These are phyloP conservation scores for Casuarina equisetifolia DNA, from an alignment of 306 rosid species.

Conservation along the genomic window DNA sequence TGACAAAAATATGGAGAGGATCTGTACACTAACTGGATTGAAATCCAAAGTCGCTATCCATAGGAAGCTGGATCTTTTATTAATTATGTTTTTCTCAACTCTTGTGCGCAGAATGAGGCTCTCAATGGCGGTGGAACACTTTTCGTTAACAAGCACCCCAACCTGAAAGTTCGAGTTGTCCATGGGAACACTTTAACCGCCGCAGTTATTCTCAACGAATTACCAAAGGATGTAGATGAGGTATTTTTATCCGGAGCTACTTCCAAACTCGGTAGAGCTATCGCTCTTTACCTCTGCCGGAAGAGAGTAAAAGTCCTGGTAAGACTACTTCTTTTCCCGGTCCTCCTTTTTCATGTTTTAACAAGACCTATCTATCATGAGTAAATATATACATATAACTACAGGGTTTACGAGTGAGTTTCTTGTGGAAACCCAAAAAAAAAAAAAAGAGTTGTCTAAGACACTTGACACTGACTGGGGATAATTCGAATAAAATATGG, in stretches of 20 bases:
- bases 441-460: too few relatives aligned
- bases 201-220: conserved; percentile 85
- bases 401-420: too few relatives aligned
- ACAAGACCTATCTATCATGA: neutral
- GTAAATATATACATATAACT: too few relatives aligned
- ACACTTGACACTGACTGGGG: neutral
- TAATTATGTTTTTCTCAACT: too few relatives aligned
- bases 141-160: conserved; percentile 87
- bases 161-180: conserved; percentile 87
- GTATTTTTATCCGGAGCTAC: conserved; percentile 93
- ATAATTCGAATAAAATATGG: too few relatives aligned
- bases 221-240: conserved; percentile 68
- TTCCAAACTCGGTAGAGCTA: conserved; percentile 98
- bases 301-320: conserved; percentile 86
- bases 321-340: conserved; percentile 20
- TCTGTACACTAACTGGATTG: too few relatives aligned
- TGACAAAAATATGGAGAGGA: too few relatives aligned
- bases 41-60: too few relatives aligned
- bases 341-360: neutral
- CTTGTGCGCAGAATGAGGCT: conserved; percentile 67
- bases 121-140: conserved; percentile 94
- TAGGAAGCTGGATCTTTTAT: too few relatives aligned
- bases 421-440: too few relatives aligned
- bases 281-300: conserved; percentile 88
- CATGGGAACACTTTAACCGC: conserved; percentile 98